Evolutionary conservation across 2,329 filamentous ascomycete genomes (phyloP).

Genomic region (Phaeomoniella chlamydospora): DNA sequence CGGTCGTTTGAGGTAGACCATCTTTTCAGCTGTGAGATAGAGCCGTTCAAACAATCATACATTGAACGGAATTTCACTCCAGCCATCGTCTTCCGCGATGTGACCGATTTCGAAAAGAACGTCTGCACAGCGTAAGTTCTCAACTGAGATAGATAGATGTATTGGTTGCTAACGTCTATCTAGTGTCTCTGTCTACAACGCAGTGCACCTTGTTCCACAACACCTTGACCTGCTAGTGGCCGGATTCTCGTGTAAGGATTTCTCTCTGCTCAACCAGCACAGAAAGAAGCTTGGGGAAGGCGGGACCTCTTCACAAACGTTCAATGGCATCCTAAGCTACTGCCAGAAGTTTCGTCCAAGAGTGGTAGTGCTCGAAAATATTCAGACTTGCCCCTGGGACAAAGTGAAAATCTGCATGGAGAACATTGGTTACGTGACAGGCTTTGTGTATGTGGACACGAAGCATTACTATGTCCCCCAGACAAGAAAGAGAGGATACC

Average conservation of each 20-base stretch:
- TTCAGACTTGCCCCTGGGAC: slow-evolving; percentile 45
- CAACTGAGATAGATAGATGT: too few relatives aligned
- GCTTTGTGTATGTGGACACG: slow-evolving; percentile 41
- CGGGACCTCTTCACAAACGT: slow-evolving; percentile 54
- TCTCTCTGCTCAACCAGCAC: slow-evolving; percentile 49
- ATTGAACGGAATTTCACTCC: slow-evolving; percentile 45
- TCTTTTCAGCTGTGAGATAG: slow-evolving; percentile 49
- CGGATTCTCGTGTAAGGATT: slow-evolving; percentile 65
- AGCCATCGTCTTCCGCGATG: slow-evolving; percentile 41
- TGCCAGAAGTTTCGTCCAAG: slow-evolving; percentile 39
- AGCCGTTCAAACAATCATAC: slow-evolving; percentile 48
- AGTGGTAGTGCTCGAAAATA: slow-evolving; percentile 61
- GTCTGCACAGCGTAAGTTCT: slow-evolving; percentile 34
- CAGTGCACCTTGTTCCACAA: slow-evolving; percentile 22
- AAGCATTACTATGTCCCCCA: slow-evolving; percentile 64
- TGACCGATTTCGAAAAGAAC: slow-evolving; percentile 36
- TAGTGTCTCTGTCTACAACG: slow-evolving; percentile 1
- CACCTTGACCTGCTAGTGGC: slow-evolving; percentile 52
- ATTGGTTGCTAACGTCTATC: slow-evolving; percentile 3
- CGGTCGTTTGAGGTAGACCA: slow-evolving; percentile 34
- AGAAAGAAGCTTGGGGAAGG: slow-evolving; percentile 35
- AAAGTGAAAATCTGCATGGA: slow-evolving; percentile 30
- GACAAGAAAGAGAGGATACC: slow-evolving; percentile 46
- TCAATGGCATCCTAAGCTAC: slow-evolving; percentile 46
- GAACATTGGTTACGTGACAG: slow-evolving; percentile 40